A percentile compares a stretch with the other conserved stretches of the same genome.
These are phyloP conservation scores for Phytophthora niederhauseri DNA, from an alignment of 352 stramenopile species.

Conservation along the genomic window DNA sequence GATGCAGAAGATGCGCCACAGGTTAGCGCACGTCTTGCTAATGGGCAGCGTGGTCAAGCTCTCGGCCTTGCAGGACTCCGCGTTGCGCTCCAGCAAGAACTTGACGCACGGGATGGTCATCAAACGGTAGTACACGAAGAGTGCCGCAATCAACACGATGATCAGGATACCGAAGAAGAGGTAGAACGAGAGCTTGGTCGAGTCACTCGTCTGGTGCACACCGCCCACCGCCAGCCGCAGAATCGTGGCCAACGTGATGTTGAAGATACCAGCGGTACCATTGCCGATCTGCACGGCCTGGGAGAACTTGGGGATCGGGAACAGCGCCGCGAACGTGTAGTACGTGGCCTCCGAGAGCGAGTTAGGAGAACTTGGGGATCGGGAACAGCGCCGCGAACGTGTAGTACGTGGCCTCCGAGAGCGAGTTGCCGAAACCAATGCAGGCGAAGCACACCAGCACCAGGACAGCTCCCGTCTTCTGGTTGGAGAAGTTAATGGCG, in stretches of 20 bases:
- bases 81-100: constrained; percentile 63
- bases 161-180: constrained; percentile 64
- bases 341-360: constrained; percentile 62
- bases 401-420: constrained; percentile 69
- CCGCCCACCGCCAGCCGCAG: constrained; percentile 56
- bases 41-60: constrained; percentile 32
- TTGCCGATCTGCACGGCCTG: constrained; percentile 74
- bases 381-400: constrained; percentile 64
- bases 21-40: constrained; percentile 39
- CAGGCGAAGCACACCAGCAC: constrained; percentile 61
- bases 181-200: constrained; percentile 52
- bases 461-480: constrained; percentile 52
- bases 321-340: constrained; percentile 65
- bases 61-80: constrained; percentile 32
- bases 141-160: constrained; percentile 48
- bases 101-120: constrained; percentile 46
- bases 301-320: constrained; percentile 68
- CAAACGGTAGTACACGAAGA: constrained; percentile 50
- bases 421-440: constrained; percentile 60
- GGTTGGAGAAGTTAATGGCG: constrained; percentile 50
- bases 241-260: constrained; percentile 57
- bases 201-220: constrained; percentile 41
- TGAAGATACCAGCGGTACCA: constrained; percentile 50
- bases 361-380: no score
- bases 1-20: constrained; percentile 53